Evolutionary conservation across 257 asterid genomes (phyloP).

Genomic region (Solanum chmielewskii): DNA sequence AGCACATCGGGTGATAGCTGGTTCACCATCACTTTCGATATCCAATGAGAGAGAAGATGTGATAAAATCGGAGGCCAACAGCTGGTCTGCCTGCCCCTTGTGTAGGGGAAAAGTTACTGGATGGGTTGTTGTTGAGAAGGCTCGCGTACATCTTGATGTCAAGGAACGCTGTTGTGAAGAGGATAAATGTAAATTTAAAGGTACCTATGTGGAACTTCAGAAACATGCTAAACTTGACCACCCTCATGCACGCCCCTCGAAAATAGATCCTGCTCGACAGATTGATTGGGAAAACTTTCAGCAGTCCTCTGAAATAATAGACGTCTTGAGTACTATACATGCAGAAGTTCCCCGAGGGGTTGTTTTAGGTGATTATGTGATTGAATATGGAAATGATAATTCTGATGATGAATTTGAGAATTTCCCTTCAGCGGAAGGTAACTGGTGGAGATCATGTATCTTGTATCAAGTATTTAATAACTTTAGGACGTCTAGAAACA

Average conservation of each 20-base stretch:
- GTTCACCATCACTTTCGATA: slow-evolving; percentile 16
- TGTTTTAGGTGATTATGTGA: slow-evolving; percentile 81
- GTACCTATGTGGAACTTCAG: slow-evolving; percentile 54
- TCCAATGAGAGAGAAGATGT: slow-evolving; percentile 14
- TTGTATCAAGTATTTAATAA: slow-evolving; percentile 69
- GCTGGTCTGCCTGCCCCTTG: slow-evolving; percentile 58
- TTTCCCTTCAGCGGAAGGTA: slow-evolving; percentile 52
- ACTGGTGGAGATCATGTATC: slow-evolving; percentile 85
- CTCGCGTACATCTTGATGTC: slow-evolving; percentile 48
- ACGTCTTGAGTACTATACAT: slow-evolving; percentile 73
- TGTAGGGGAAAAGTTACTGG: slow-evolving; percentile 83
- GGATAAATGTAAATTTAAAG: slow-evolving; percentile 50
- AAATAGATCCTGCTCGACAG: slow-evolving; percentile 73
- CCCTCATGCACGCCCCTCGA: slow-evolving; percentile 71
- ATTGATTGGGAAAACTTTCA: slow-evolving; percentile 90
- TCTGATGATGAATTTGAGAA: slow-evolving; percentile 72
- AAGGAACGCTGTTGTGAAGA: slow-evolving; percentile 71
- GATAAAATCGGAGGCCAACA: slow-evolving; percentile 18
- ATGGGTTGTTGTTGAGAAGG: slow-evolving; percentile 55
- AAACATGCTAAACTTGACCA: slow-evolving; percentile 63
- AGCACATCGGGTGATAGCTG: slow-evolving; percentile 39
- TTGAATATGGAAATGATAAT: slow-evolving; percentile 72
- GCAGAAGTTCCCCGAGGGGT: slow-evolving; percentile 82
- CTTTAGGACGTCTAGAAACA: slow-evolving; percentile 61
- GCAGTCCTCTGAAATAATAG: slow-evolving; percentile 75